Base-by-base conservation (phyloP, 2,329 filamentous ascomycete genomes). In the Aspergillus novofumigatus region DNA sequence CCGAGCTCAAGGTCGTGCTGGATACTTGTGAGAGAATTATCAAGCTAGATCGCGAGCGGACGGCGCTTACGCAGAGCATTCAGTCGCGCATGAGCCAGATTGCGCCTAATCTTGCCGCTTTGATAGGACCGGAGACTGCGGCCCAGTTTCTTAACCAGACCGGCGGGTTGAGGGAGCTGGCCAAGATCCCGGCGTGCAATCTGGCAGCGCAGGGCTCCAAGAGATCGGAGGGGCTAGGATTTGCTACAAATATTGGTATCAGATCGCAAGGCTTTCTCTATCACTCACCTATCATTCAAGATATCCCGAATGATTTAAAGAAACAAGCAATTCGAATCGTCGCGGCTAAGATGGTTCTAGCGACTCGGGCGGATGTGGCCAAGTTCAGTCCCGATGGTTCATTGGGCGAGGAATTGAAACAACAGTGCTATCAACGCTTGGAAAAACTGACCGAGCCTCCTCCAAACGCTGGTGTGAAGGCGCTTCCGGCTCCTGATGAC, bases 61-160 rank as follows among this genome's bases (percentile, higher is more conserved):
- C 84, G 60, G 89, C 87, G 0, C 82, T 99, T 54, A 96, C 91
- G 1, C 89, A 94, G 71, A 99, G 96, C 69, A 94, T 99, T 17
- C 91, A 97, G 75, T 97, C 93, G 38, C 90, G 94, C 60, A 97
- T 99, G 91, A 94, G 89, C 64, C 82, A 96, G 35, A 97, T 97
- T 70, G 94, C 94, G 4, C 94, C 94, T 0, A 99, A 99, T 67
- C 77, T 97, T 54, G 96, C 94, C 0, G 87, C 86, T 1, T 83
- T 99, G 20, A 90, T 99, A 57, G 94, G 94, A 20, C 94, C 93
- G 0, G 82, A 96, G 20, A 97, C 93, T 2, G 93, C 94, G 7
- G 94, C 94, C 3, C 93, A 97, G 75, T 84, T 99, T n/a, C 88
- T 99, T 67, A 97, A 97, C 74, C 91, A 91, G 58, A 90, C 92